phyloP scores from a whole-genome alignment of 1,139 yeast species.

The Geotrichum cucujoidarum region DNA sequence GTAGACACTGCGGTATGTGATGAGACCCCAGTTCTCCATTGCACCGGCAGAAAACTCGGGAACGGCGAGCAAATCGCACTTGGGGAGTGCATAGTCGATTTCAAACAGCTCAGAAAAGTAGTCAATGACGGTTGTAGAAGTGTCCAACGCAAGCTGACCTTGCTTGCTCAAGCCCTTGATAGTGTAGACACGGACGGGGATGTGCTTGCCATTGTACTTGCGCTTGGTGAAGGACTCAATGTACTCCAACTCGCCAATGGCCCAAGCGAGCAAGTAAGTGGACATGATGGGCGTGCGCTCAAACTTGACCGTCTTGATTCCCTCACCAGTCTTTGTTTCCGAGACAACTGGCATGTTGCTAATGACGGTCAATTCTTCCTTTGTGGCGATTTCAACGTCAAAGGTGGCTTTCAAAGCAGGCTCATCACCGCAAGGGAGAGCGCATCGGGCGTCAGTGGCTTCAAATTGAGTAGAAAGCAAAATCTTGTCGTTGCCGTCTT shows the following conservation, averaged over 20 bases:
- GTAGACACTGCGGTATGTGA: conserved; percentile 78
- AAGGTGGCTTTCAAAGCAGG: conserved; percentile 80
- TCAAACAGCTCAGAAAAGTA: conserved; percentile 62
- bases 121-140: conserved; percentile 62
- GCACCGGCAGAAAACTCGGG: conserved; percentile 85
- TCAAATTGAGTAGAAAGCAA: conserved; percentile 86
- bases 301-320: conserved; percentile 40
- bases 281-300: conserved; percentile 67
- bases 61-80: conserved; percentile 76
- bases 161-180: conserved; percentile 62
- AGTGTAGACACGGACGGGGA: conserved; percentile 68
- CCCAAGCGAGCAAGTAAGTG: conserved; percentile 72
- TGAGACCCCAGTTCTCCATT: conserved; percentile 89
- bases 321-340: conserved; percentile 29
- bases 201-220: conserved; percentile 45
- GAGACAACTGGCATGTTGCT: conserved; percentile 72
- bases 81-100: conserved; percentile 62
- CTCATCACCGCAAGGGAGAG: conserved; percentile 88
- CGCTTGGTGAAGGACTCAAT: conserved; percentile 46
- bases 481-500: conserved; percentile 52
- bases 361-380: conserved; percentile 56
- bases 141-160: conserved; percentile 59
- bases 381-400: conserved; percentile 58
- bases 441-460: conserved; percentile 84
- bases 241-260: conserved; percentile 69